Evolutionary conservation across 163 green algal genomes (phyloP).

Genomic region (Chloroidium sp.): DNA sequence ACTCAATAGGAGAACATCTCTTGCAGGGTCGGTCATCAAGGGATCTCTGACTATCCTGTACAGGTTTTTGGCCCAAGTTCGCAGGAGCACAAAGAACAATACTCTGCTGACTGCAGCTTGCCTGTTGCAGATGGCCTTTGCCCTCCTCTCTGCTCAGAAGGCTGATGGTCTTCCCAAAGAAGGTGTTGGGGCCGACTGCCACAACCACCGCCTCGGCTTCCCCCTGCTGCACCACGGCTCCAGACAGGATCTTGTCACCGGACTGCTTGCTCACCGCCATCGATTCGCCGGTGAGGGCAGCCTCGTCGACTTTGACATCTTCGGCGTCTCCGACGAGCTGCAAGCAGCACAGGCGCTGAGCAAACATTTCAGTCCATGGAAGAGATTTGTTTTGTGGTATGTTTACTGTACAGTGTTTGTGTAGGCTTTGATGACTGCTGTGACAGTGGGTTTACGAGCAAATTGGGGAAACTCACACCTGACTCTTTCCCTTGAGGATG

Average conservation of each 20-base stretch:
- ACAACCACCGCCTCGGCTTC: conserved; percentile 47
- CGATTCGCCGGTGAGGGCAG: conserved; percentile 44
- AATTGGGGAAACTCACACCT: too few relatives aligned
- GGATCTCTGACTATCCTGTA: too few relatives aligned
- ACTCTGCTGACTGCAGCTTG: conserved; percentile 7
- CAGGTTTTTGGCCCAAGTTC: too few relatives aligned
- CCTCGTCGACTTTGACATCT: conserved; percentile 42
- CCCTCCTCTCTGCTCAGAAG: conserved; percentile 43
- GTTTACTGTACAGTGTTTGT: too few relatives aligned
- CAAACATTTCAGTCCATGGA: too few relatives aligned
- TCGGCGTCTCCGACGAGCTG: conserved; percentile 26
- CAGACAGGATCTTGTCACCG: conserved; percentile 18
- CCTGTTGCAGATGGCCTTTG: conserved; percentile 55
- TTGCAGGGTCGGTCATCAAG: too few relatives aligned
- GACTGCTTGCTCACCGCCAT: conserved; percentile 14
- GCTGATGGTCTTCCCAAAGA: conserved; percentile 63
- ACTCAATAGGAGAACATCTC: too few relatives aligned
- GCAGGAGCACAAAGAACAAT: too few relatives aligned
- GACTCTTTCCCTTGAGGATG: too few relatives aligned
- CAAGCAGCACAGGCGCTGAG: background rate
- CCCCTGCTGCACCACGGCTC: conserved; percentile 28
- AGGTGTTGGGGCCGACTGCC: conserved; percentile 43
- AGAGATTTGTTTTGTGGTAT: too few relatives aligned
- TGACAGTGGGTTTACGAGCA: too few relatives aligned
- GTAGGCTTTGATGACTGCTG: too few relatives aligned